These are phyloP conservation scores for Naegleria lovaniensis DNA, from an alignment of 208 protist species.

Conservation along the genomic window DNA sequence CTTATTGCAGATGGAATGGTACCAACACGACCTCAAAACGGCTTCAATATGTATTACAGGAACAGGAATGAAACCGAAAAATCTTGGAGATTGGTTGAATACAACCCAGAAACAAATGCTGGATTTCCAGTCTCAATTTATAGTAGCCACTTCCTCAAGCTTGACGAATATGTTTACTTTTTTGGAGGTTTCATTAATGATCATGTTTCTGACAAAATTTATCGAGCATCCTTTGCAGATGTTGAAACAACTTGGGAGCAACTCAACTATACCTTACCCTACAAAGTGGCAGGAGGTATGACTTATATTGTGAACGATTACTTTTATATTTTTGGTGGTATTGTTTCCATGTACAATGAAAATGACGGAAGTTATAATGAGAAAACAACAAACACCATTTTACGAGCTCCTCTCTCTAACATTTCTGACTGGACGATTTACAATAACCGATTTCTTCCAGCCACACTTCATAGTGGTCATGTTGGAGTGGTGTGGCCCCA, in stretches of 20 bases:
- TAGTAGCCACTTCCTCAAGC: neutral
- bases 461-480: neutral
- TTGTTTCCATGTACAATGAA: neutral
- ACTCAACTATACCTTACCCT: neutral
- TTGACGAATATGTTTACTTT: neutral
- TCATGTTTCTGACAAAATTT: neutral
- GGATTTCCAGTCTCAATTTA: neutral
- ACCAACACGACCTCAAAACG: neutral
- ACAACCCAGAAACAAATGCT: neutral
- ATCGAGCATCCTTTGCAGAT: neutral
- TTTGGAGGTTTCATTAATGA: neutral
- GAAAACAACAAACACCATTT: neutral
- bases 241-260: neutral
- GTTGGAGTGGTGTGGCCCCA: neutral
- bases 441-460: neutral
- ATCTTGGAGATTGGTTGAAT: neutral
- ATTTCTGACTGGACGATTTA: neutral
- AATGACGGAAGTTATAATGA: neutral
- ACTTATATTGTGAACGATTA: neutral
- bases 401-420: neutral
- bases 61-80: neutral
- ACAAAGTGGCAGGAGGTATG: neutral
- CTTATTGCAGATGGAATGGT: neutral
- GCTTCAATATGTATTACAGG: neutral
- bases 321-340: neutral